Evolutionary conservation across 768 basidiomycete genomes (phyloP), one percentile per base, ranked within the genome.

Genomic region (Podaxis carcinomalis): DNA sequence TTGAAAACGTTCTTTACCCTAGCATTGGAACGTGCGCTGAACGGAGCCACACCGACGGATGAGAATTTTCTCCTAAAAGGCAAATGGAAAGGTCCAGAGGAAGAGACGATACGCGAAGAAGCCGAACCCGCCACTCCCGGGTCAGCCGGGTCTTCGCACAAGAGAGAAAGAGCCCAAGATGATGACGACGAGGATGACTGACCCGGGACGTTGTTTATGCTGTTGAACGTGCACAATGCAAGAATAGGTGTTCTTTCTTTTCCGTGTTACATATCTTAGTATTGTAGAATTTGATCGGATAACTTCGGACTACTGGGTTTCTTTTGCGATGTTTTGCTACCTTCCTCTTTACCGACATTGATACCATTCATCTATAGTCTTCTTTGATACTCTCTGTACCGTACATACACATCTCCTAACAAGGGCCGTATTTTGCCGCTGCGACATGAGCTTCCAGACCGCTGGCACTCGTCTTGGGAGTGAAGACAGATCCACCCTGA

Each of bases 401-500:
- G 25, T 61, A 60, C 25, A 55, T n/a, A 44, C 42, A 16, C 6
- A 21, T 44, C 19, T 39, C 39, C 51, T 60, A 60, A 63, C 78
- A 78, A 32, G 75, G 72, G 35, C 77, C 77, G 64, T 78, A 78
- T 61, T 79, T 79, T 11, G 79, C 79, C 19, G 74, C 76, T 5
- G 75, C 70, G 11, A 80, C 68, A 65, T 77, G 76, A 40, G 78
- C 77, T 28, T 69, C 78, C n/a, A 78, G 63, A 11, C 78, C 79
- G 60, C 75, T 77, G 1, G 77, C 74, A 37, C 76, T 76, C 10
- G 78, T 75, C 66, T 78, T 78, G 1, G 78, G 77, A 25, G 76
- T 78, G 62, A 78, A 78, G 28, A 78, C 67, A n/a, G 77, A 78
- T 14, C 77, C 77, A 16, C 76, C 77, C 74, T 75, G 73, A 61